Base-by-base conservation (phyloP, 139 green algal genomes). In the Asterochloris sp. region DNA sequence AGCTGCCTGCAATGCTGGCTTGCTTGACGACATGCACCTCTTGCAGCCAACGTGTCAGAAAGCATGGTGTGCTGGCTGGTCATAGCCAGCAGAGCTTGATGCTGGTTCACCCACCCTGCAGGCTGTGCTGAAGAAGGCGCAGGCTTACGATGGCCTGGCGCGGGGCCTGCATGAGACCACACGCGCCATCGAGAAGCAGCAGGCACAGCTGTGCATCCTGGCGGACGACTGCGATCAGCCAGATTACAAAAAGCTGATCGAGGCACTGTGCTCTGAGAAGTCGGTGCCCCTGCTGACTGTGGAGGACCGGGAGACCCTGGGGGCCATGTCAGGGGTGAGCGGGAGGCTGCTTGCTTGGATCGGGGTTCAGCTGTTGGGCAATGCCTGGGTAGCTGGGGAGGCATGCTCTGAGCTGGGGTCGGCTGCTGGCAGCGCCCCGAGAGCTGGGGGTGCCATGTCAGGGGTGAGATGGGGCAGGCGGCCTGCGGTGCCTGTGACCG, bases 211-310 rank as follows among this genome's bases (percentile, higher is more conserved):
- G 79, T 98, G 93, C 89, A 92, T 99, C 79, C 91, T 99, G 63
- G 96, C 97, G 38, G 92, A 99, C 86, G 95, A 99, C 93, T 99
- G 96, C 94, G 95, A 99, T 92, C 94, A 99, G 90, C 92, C 96
- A 78, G 96, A 99, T 91, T 99, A 99, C 93, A 98, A 96, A 89
- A 99, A 99, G 95, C 95, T 99, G 69, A 97, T 99, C 28, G 93
- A 99, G 93, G 97, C 94, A 0, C 94, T 99, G 77, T 99, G 97
- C 91, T 89, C 93, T 64, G 97, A 99, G 95, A 92, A 98, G 84
- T 94, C 94, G 83, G 96, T 99, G 16, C 95, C 94, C 93, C 91
- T 99, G 74, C 96, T 99, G 83, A 93, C 90, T 60, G 95, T 99
- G 68, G 93, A 94, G n/a, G 90, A 95, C 78, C 76, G 81, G 84